Evolutionary conservation across 768 basidiomycete species (phyloP).

Genomic region (Amanita phalloides): DNA sequence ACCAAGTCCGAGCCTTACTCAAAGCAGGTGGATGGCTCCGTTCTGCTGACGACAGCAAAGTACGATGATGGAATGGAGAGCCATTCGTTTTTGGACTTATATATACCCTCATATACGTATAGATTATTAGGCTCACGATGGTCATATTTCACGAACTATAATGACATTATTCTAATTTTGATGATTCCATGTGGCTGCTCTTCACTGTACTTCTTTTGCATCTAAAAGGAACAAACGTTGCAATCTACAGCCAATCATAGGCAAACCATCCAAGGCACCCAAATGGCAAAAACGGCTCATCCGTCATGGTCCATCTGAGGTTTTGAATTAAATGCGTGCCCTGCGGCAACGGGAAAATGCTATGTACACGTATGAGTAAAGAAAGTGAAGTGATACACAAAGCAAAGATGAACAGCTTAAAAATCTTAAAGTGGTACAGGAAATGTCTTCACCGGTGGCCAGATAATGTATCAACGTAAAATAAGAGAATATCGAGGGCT

Average conservation of each 20-base stretch:
- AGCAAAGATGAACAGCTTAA: background rate
- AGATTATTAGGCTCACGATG: background rate
- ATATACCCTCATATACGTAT: background rate
- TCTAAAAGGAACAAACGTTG: background rate
- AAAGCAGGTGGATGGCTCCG: constrained; percentile 36
- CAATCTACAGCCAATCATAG: background rate
- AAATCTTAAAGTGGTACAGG: background rate
- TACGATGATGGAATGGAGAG: background rate
- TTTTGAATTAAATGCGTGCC: background rate
- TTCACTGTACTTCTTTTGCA: constrained; percentile 20
- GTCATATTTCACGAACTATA: background rate
- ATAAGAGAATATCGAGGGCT: background rate
- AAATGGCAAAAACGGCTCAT: background rate
- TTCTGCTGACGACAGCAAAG: constrained; percentile 9
- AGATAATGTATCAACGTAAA: constrained; percentile 4
- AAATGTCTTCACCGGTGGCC: background rate
- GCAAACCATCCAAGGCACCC: background rate
- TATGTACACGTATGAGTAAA: background rate
- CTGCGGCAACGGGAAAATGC: background rate
- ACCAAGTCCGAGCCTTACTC: constrained; percentile 34
- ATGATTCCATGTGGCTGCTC: constrained; percentile 54
- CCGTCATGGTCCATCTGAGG: background rate
- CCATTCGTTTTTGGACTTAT: background rate
- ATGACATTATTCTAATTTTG: constrained; percentile 12
- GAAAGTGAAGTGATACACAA: background rate